A percentile compares a stretch with the other conserved stretches of the same genome.
These are phyloP conservation scores for Nannochloropsis salina DNA, from an alignment of 108 stramenopile genomes.

Conservation along the genomic window DNA sequence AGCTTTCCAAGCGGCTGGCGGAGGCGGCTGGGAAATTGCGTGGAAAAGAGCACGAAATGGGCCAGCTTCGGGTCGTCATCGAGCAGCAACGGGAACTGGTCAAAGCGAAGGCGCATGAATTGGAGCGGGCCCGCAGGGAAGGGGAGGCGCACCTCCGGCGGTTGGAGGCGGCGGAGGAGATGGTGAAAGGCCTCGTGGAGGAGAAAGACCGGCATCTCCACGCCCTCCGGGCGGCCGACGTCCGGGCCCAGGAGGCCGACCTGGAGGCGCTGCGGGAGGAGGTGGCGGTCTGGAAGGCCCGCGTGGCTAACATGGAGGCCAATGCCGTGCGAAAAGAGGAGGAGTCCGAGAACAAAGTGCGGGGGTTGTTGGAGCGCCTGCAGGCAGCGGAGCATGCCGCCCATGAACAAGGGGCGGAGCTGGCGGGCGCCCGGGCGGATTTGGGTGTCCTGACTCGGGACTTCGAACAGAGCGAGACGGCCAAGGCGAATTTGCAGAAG, in stretches of 20 bases:
- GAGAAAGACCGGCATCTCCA: neutral
- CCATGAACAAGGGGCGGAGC: neutral
- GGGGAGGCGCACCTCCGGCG: slow-evolving; percentile 2
- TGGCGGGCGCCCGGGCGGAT: neutral
- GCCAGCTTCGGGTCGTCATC: neutral
- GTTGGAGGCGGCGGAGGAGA: neutral
- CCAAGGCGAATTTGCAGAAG: neutral
- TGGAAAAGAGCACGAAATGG: neutral
- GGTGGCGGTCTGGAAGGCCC: neutral
- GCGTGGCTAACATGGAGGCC: neutral
- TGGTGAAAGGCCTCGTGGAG: neutral
- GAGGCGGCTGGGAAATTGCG: neutral
- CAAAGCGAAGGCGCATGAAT: neutral
- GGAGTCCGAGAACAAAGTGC: neutral
- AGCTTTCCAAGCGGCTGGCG: neutral
- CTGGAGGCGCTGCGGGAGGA: neutral
- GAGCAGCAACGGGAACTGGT: slow-evolving; percentile 14
- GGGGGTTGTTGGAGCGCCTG: neutral
- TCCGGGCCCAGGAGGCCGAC: neutral
- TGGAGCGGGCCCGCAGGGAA: neutral
- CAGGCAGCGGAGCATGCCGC: neutral
- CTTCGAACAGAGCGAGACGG: slow-evolving; percentile 2
- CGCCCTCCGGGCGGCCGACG: neutral
- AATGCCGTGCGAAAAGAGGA: neutral
- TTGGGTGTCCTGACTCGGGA: neutral